A percentile compares a stretch with the other conserved stretches of the same genome.
Conservation (phyloP, 495 filamentous ascomycete genomes). For the Penicillium longicatenatum region DNA sequence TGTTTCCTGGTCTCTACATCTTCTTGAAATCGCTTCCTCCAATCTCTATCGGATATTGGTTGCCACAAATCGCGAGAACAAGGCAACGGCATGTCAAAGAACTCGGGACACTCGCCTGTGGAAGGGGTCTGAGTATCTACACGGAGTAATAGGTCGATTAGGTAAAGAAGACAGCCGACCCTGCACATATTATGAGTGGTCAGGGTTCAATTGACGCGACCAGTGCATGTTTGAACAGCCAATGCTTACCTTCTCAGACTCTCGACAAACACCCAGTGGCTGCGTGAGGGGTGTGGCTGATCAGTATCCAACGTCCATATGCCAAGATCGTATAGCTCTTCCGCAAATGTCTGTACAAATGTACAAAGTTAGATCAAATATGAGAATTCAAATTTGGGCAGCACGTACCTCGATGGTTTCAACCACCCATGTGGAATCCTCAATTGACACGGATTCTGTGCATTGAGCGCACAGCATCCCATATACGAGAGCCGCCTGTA, state of each 20-base stretch:
- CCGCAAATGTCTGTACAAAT: not conserved
- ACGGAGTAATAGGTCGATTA: conserved; percentile 1
- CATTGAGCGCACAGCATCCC: conserved; percentile 3
- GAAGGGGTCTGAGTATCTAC: conserved; percentile 4
- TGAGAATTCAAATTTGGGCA: not conserved
- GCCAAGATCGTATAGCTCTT: conserved; percentile 3
- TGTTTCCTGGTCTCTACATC: not conserved
- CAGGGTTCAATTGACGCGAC: too few species aligned
- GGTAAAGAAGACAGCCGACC: conserved; percentile 6
- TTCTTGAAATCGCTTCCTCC: not conserved
- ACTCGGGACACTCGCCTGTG: conserved; percentile 5
- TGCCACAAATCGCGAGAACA: conserved; percentile 2
- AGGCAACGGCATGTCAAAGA: conserved; percentile 7
- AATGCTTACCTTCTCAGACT: not conserved
- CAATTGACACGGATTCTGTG: not conserved
- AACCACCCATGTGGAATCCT: conserved; percentile 2
- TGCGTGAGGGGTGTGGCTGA: not conserved
- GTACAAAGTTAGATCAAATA: not conserved
- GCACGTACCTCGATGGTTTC: not conserved
- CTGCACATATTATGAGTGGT: not conserved
- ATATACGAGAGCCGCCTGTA: conserved; percentile 3
- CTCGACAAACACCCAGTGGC: not conserved
- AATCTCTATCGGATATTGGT: not conserved
- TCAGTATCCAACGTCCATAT: conserved; percentile 1
- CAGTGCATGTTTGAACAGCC: not conserved